A percentile compares a stretch with the other conserved stretches of the same genome.
Evolutionary conservation across 768 basidiomycete species (phyloP).

Genomic region (Paxillus involutus): DNA sequence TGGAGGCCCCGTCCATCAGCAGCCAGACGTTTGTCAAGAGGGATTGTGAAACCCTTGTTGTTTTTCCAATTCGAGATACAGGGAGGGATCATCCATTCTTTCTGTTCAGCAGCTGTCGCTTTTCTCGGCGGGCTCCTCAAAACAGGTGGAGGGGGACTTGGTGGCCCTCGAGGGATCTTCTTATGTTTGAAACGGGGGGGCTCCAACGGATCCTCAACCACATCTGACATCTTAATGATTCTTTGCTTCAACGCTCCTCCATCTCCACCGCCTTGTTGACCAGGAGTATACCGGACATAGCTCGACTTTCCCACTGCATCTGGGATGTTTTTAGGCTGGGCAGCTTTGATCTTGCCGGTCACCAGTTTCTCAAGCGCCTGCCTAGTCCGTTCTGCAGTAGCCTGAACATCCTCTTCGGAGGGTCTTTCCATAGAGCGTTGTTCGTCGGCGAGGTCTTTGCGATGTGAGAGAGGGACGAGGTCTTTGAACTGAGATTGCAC

Average conservation of each 20-base stretch:
- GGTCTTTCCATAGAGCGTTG: slow-evolving; percentile 85
- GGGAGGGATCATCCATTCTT: slow-evolving; percentile 99
- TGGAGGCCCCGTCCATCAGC: slow-evolving; percentile 98
- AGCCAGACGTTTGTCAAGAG: slow-evolving; percentile 95
- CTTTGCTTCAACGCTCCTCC: slow-evolving; percentile 75
- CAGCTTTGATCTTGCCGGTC: slow-evolving; percentile 96
- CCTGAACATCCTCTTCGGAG: slow-evolving; percentile 87
- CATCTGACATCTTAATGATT: slow-evolving; percentile 99
- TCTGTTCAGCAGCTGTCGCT: slow-evolving; percentile 95
- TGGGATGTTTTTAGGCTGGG: slow-evolving; percentile 94
- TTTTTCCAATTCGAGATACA: slow-evolving; percentile 99
- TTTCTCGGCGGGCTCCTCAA: slow-evolving; percentile 94
- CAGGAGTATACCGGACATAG: slow-evolving; percentile 96
- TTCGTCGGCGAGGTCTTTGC: slow-evolving; percentile 81
- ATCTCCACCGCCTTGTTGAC: slow-evolving; percentile 71
- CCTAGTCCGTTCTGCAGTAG: slow-evolving; percentile 88
- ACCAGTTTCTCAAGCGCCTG: slow-evolving; percentile 92
- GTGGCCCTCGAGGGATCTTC: slow-evolving; percentile 96
- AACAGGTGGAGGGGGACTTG: slow-evolving; percentile 94
- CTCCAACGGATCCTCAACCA: slow-evolving; percentile 96
- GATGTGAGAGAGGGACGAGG: slow-evolving; percentile 86
- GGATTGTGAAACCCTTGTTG: slow-evolving; percentile 99
- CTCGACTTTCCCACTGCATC: slow-evolving; percentile 79
- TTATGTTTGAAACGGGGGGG: slow-evolving; percentile 98
- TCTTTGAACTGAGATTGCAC: slow-evolving; percentile 98